A percentile compares a stretch with the other conserved stretches of the same genome.
Evolutionary conservation across 441 rosid genomes (phyloP).

Genomic region (Dalechampia spathulata): DNA sequence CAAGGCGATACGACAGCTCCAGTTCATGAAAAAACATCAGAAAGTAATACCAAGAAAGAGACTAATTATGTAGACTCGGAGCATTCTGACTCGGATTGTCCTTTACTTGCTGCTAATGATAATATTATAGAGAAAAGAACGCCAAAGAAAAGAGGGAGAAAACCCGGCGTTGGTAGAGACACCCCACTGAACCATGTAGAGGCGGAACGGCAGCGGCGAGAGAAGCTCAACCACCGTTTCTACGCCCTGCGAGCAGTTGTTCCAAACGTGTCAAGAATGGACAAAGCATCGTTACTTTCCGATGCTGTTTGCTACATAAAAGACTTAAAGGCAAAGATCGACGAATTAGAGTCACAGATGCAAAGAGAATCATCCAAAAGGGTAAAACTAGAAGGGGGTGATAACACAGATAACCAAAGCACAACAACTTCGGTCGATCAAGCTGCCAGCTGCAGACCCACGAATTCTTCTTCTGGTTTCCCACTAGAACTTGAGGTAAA

Average conservation of each 20-base stretch:
- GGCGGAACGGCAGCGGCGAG: slow-evolving; percentile 77
- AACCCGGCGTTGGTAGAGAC: slow-evolving; percentile 38
- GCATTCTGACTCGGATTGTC: slow-evolving; percentile 48
- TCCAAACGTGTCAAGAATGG: slow-evolving; percentile 75
- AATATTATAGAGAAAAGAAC: slow-evolving; percentile 22
- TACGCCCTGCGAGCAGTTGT: slow-evolving; percentile 72
- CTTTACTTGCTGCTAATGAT: slow-evolving; percentile 13
- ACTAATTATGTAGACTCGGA: slow-evolving; percentile 37
- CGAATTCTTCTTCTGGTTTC: too few relatives aligned
- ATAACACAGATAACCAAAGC: slow-evolving; percentile 39
- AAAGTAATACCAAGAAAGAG: slow-evolving; percentile 9
- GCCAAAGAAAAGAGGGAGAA: slow-evolving; percentile 55
- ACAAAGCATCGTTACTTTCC: slow-evolving; percentile 69
- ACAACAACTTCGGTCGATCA: slow-evolving; percentile 47
- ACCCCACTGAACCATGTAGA: slow-evolving; percentile 56
- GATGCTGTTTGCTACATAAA: slow-evolving; percentile 65
- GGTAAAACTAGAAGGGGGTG: slow-evolving; percentile 34
- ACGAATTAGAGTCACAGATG: slow-evolving; percentile 40
- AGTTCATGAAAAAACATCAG: slow-evolving; percentile 12
- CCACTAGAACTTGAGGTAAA: slow-evolving; percentile 43
- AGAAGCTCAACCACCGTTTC: slow-evolving; percentile 77
- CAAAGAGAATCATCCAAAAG: slow-evolving; percentile 30
- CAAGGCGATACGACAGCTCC: slow-evolving; percentile 35
- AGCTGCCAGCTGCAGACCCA: not conserved
- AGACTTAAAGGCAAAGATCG: slow-evolving; percentile 40